A percentile compares a stretch with the other conserved stretches of the same genome.
These are phyloP conservation scores for Fusarium phyllophilum DNA, from an alignment of 2,329 filamentous ascomycete genomes.

Conservation along the genomic window DNA sequence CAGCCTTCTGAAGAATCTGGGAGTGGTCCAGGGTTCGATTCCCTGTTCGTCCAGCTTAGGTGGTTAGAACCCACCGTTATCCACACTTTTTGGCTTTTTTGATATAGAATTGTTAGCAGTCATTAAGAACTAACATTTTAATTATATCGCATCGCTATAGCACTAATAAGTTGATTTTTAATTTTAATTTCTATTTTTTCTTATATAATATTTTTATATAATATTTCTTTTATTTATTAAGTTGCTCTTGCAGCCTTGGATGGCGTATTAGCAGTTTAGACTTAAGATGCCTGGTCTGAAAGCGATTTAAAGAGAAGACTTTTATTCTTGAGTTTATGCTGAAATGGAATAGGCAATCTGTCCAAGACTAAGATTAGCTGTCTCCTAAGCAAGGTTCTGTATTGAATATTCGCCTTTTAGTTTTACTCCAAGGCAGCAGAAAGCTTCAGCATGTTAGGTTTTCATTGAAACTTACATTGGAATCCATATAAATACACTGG, in stretches of 20 bases:
- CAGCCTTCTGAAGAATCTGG: slow-evolving; percentile 2
- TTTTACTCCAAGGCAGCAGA: neutral
- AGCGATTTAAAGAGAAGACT: rapidly evolving
- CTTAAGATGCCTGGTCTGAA: neutral
- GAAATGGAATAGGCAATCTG: neutral
- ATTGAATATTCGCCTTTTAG: too few species aligned
- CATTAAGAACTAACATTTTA: neutral
- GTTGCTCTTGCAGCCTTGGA: neutral
- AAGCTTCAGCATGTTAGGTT: neutral
- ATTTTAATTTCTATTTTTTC: too few species aligned
- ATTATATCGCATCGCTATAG: neutral
- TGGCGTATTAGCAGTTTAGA: neutral
- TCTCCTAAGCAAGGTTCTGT: neutral
- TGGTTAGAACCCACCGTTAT: slow-evolving; percentile 14
- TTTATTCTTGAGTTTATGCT: too few species aligned
- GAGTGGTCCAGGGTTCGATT: slow-evolving; percentile 36
- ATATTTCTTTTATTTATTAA: too few species aligned
- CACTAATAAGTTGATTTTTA: too few species aligned
- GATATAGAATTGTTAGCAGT: neutral
- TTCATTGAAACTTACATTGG: neutral
- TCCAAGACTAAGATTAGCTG: rapidly evolving
- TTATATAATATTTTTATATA: too few species aligned
- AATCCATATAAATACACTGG: neutral
- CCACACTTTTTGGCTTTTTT: slow-evolving; percentile 10
- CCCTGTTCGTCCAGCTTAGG: slow-evolving; percentile 29